Base-by-base conservation (phyloP, 768 basidiomycete genomes). In the Boletus edulis region DNA sequence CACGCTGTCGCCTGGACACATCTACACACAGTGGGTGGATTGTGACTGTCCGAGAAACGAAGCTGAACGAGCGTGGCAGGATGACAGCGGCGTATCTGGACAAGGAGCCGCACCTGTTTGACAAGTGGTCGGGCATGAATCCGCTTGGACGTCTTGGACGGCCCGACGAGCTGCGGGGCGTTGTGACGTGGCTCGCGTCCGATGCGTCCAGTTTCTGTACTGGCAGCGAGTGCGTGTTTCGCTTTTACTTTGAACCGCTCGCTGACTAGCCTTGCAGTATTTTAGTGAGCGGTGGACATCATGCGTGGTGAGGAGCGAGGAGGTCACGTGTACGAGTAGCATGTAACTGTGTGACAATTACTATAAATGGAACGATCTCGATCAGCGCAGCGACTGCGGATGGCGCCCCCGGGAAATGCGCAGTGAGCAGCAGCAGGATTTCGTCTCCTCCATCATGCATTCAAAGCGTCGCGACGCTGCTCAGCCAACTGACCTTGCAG, bases 121-220 rank as follows among this genome's bases (percentile, higher is more conserved):
- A 78, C 7, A 84, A 84, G 60, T 90, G 88, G 89, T 85, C 86
- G 20, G 70, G 69, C 45, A 53, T 82, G 69, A 89, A 89, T 62
- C 89, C 89, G 1, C 71, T 89, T 59, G 85, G 84, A 2, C 78
- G 89, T 8, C 77, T 91, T 32, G 89, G 89, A 5, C 73, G 85
- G 10, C 80, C 84, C 0, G 87, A 90, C 62, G 89, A 91, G 68
- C 62, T 90, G 64, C 77, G 89, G 1, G 89, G 89, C 1, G 86
- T 88, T 1, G 74, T 82, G 44, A 72, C 80, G 0, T 91, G 88
- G 88, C 72, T 91, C 10, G 84, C 87, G 27, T 83, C 82, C 58
- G 87, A 89, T 54, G 87, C 89, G 45, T 87, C 85, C 5, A 86
- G 81, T 31, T 91, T 85, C 66, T 89, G 86, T 63, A 91, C 89